Evolutionary conservation across 2,329 filamentous ascomycete genomes (phyloP), one percentile per base, ranked within the genome.

Genomic region (Scedosporium apiospermum): DNA sequence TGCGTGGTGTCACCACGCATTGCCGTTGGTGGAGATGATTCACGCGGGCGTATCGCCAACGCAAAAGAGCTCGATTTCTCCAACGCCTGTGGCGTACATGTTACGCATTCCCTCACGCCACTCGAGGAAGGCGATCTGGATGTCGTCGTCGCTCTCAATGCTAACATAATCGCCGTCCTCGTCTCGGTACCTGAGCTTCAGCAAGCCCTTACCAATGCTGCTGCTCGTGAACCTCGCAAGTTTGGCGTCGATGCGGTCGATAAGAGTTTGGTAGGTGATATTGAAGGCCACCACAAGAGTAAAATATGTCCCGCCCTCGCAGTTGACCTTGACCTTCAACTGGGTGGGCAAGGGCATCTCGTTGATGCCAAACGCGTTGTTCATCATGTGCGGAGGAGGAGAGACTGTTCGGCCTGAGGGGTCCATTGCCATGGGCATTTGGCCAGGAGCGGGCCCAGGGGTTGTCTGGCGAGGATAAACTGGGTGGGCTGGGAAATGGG

Each of bases 201-300:
- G 85, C 67, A 88, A 88, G 65, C 91, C 90, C 70, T 86, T 88
- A 68, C 87, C 87, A 70, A 97, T 93, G 61, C 89, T 93, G 71
- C 90, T 89, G 68, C 83, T 88, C 21, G 91, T 96, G 69, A 93
- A 93, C 62, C 91, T 87, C 64, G 89, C 89, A 63, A 99, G 84
- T 74, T 99, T 99, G 30, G 92, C 91, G 71, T 99, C 95, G 69
- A 99, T 97, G 10, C 95, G 89, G 72, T 98, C 95, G 66, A 95
- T 92, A 62, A 99, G 81, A 26, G 91, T 95, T 67, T 95, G 91
- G 75, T 96, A 98, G 49, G 91, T 89, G 69, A 98, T 98, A 72
- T 96, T 96, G 75, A 91, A 96, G 38, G 91, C 90, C 51, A 96
- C 96, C 10, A 99, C 93, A n/a, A 99, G 82, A 0, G 93, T 97